Conservation (phyloP, 495 filamentous ascomycete genomes). For the Hyaloscypha finlandica region DNA sequence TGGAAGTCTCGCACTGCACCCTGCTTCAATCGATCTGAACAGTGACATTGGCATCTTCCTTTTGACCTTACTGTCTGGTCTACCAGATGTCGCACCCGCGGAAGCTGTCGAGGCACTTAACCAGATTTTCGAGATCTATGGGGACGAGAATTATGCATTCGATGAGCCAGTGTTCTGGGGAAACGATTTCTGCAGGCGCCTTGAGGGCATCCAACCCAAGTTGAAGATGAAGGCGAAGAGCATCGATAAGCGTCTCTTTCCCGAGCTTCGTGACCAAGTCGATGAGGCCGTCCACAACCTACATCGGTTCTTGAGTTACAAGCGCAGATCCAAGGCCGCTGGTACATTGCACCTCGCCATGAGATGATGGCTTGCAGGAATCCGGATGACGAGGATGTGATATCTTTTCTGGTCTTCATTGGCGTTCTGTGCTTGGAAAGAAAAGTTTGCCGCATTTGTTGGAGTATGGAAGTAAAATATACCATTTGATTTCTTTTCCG, state of each 20-base stretch:
- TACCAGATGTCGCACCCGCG: constrained; percentile 48
- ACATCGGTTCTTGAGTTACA: constrained; percentile 59
- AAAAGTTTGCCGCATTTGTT: background rate
- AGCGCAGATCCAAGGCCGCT: constrained; percentile 42
- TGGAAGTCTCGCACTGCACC: constrained; percentile 53
- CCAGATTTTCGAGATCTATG: constrained; percentile 63
- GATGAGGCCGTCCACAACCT: constrained; percentile 61
- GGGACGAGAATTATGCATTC: constrained; percentile 53
- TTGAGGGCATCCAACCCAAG: constrained; percentile 51
- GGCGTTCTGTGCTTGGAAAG: background rate
- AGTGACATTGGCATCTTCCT: constrained; percentile 62
- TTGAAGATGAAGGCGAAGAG: constrained; percentile 53
- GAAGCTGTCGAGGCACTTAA: constrained; percentile 59
- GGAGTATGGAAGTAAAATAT: background rate
- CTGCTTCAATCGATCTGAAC: constrained; percentile 46
- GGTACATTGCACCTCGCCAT: background rate
- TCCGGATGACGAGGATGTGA: background rate
- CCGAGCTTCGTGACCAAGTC: constrained; percentile 52
- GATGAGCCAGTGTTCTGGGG: constrained; percentile 62
- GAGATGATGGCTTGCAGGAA: background rate
- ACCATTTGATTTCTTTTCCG: background rate
- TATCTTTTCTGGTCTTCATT: background rate
- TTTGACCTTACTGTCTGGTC: constrained; percentile 47
- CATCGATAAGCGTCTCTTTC: constrained; percentile 55
- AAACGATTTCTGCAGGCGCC: constrained; percentile 56